A percentile compares a stretch with the other conserved stretches of the same genome.
Evolutionary conservation across 306 rosid species (phyloP).

Genomic region (Malus orientalis): DNA sequence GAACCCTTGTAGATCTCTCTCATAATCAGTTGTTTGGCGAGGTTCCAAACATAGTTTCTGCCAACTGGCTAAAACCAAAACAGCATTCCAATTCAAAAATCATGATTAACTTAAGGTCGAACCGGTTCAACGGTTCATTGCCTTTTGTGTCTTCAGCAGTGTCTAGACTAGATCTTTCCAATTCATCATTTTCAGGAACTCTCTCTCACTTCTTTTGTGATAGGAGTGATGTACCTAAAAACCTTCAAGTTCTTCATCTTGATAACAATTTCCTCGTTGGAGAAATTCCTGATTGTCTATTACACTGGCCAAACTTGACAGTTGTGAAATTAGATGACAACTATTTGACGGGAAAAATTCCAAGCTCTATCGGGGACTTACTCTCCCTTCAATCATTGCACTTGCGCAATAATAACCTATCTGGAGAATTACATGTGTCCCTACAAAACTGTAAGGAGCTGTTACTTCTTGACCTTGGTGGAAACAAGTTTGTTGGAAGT

Average conservation of each 20-base stretch:
- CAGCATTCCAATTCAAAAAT: no score
- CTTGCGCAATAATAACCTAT: no score
- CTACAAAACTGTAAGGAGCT: no score
- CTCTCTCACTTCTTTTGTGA: not conserved
- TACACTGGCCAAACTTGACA: no score
- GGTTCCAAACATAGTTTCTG: not conserved
- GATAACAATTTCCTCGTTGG: no score
- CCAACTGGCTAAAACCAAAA: not conserved
- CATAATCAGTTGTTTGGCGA: constrained; percentile 17
- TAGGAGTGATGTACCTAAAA: not conserved
- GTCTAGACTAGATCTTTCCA: not conserved
- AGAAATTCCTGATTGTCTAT: no score
- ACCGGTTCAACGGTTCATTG: not conserved
- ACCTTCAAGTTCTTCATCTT: not conserved
- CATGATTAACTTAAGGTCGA: not conserved
- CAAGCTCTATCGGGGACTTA: not conserved
- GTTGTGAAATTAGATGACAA: not conserved
- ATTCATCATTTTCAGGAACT: not conserved
- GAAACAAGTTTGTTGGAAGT: no score
- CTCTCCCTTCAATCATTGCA: no score
- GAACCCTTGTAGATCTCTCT: not conserved
- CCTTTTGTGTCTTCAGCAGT: not conserved
- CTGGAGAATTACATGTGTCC: no score
- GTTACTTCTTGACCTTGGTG: not conserved
- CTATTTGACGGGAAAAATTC: not conserved